Conservation (phyloP, 2,329 filamentous ascomycete species). For the Amphichorda felina region DNA sequence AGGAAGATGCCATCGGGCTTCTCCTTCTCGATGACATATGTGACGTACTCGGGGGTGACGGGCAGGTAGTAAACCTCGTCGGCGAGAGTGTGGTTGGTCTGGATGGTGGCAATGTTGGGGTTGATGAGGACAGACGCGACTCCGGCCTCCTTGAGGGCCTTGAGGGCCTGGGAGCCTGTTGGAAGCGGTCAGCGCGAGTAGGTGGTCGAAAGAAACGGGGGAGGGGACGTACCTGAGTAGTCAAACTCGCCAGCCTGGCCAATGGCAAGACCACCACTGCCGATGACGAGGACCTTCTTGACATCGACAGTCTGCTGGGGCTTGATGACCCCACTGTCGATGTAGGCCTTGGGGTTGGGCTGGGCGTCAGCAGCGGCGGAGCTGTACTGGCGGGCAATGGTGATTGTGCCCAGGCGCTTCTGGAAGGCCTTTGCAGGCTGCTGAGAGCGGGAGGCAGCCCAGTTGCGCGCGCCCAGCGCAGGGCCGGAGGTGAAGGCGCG, state of each 20-base stretch:
- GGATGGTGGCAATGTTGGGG: conserved; percentile 96
- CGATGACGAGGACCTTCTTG: conserved; percentile 95
- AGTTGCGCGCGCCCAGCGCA: conserved; percentile 5
- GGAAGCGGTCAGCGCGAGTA: too few relatives aligned
- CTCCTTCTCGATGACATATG: conserved; percentile 94
- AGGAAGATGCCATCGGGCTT: conserved; percentile 94
- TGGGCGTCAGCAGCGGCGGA: conserved; percentile 34
- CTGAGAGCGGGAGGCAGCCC: conserved; percentile 17
- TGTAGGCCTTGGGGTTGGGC: conserved; percentile 75
- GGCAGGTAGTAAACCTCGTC: conserved; percentile 98
- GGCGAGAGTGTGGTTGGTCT: conserved; percentile 90
- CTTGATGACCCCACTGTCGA: conserved; percentile 79
- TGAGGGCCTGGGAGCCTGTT: conserved; percentile 91
- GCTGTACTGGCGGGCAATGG: conserved; percentile 28
- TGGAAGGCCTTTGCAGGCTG: conserved; percentile 5
- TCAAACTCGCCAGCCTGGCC: conserved; percentile 97
- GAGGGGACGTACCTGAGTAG: conserved; percentile 77
- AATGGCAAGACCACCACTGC: conserved; percentile 89
- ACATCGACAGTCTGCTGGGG: conserved; percentile 72
- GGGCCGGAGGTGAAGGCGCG: conserved; percentile 25
- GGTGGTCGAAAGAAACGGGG: conserved; percentile 5
- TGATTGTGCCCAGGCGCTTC: conserved; percentile 36
- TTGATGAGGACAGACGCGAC: conserved; percentile 90
- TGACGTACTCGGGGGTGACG: conserved; percentile 94
- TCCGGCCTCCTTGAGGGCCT: conserved; percentile 91